Conservation (phyloP, 75 land plant species). For the Pinus tabuliformis region DNA sequence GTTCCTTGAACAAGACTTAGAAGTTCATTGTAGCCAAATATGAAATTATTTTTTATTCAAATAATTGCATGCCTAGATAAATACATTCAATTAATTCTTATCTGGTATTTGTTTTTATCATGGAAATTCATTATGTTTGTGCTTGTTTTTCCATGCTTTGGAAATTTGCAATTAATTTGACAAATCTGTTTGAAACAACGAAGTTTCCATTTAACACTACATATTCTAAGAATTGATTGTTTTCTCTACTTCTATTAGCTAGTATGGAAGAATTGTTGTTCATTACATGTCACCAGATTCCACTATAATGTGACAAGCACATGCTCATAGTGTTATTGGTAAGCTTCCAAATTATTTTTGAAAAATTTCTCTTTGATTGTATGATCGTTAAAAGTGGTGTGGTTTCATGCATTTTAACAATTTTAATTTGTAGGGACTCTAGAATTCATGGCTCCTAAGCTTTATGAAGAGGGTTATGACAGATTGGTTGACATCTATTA, state of each 20-base stretch:
- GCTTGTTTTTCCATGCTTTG: too few relatives aligned
- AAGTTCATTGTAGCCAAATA: too few relatives aligned
- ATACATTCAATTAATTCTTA: too few relatives aligned
- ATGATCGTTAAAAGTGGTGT: not conserved
- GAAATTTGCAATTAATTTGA: not conserved
- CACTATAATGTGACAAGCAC: constrained; percentile 62
- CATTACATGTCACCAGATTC: not conserved
- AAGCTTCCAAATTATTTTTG: not conserved
- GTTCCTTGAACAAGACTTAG: too few relatives aligned
- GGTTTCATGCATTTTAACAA: constrained; percentile 4
- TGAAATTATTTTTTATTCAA: too few relatives aligned
- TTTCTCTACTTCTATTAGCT: too few relatives aligned
- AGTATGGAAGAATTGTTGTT: too few relatives aligned
- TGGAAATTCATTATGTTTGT: too few relatives aligned
- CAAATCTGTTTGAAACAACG: not conserved
- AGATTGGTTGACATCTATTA: constrained; percentile 76
- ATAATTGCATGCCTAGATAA: too few relatives aligned
- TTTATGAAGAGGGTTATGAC: constrained; percentile 75
- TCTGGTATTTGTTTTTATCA: too few relatives aligned
- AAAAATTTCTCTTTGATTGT: constrained; percentile 1
- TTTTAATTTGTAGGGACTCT: constrained; percentile 48
- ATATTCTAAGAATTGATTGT: too few relatives aligned
- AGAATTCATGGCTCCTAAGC: constrained; percentile 86
- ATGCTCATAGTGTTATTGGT: constrained; percentile 82
- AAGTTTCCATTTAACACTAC: too few relatives aligned